Base-by-base conservation (phyloP, 2,329 filamentous ascomycete species). In the Colletotrichum plurivorum region DNA sequence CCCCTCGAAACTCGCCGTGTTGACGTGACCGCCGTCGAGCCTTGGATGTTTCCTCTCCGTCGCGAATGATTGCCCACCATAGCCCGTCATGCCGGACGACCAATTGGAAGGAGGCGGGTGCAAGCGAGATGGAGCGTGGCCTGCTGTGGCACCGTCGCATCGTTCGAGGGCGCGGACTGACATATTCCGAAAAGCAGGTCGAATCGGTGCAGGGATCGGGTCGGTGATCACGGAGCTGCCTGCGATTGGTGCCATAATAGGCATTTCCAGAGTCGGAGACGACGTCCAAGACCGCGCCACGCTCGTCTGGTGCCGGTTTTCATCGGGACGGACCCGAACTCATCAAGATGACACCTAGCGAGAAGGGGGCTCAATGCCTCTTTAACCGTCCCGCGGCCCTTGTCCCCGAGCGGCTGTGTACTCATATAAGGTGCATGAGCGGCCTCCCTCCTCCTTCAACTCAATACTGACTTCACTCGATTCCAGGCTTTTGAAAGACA, bases 211-310 rank as follows among this genome's bases (percentile, higher is more conserved):
- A 41, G 54, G 7, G 27, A 2, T 51, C 64, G 18, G 39, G 18
- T 15, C 10, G 20, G 9, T 20, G 9, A 20, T 48, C n/a, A n/a
- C 53, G 65, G 60, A 58, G 62, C 20, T 36, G 31, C 16, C 18
- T 45, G 36, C 39, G 49, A 66, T 69, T 69, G 43, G 62, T 59
- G 62, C 62, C 55, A 48, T 60, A 60, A 51, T 69, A 55, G 49
- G 66, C 2, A 48, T 8, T 45, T 6, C 20, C n/a, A 5, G 36
- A 27, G 10, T 39, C 13, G 22, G 31, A 27, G 16, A 9, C 18
- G 22, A n/a, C 20, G 1, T 41, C 63, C 53, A 39, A 8, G 12
- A n/a, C 39, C 31, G 31, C 20, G 41, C 45, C 63, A 61, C 46
- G 4, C 41, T 27, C 41, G n/a, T 25, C 48, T 22, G 41, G 31